Evolutionary conservation across 345 rosid species (phyloP).

Genomic region (Salix exigua): DNA sequence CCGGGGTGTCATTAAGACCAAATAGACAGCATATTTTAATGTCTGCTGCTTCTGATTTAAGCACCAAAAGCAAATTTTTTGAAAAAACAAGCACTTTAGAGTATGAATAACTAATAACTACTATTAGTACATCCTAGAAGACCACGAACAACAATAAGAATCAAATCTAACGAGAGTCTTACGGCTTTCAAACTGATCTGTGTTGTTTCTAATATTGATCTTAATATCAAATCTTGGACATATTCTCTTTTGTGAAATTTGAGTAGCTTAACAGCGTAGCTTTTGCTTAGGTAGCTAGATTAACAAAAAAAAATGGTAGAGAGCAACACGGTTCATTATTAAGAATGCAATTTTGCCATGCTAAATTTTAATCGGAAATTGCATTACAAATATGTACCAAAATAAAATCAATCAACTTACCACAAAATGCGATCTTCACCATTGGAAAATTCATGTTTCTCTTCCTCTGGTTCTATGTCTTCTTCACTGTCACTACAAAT

Average conservation of each 20-base stretch:
- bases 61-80: background rate
- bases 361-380: background rate
- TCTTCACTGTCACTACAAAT: conserved; percentile 97
- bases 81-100: background rate
- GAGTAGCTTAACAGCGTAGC: background rate
- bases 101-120: too few species aligned
- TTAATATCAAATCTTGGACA: background rate
- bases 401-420: conserved; percentile 36
- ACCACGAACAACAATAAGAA: background rate
- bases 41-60: background rate
- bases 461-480: conserved; percentile 79
- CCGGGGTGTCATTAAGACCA: background rate
- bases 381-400: background rate
- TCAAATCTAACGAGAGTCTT: background rate
- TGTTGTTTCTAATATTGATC: background rate
- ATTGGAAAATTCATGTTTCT: conserved; percentile 75
- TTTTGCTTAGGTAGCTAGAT: background rate
- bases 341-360: background rate
- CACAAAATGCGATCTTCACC: conserved; percentile 79
- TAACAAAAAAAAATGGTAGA: background rate
- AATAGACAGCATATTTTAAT: background rate
- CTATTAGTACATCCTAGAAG: background rate
- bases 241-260: background rate
- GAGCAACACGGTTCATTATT: background rate
- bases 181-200: background rate